Evolutionary conservation across 1,139 yeast species (phyloP), one percentile per base, ranked within the genome.

Genomic region (Sugiyamaella novakii): DNA sequence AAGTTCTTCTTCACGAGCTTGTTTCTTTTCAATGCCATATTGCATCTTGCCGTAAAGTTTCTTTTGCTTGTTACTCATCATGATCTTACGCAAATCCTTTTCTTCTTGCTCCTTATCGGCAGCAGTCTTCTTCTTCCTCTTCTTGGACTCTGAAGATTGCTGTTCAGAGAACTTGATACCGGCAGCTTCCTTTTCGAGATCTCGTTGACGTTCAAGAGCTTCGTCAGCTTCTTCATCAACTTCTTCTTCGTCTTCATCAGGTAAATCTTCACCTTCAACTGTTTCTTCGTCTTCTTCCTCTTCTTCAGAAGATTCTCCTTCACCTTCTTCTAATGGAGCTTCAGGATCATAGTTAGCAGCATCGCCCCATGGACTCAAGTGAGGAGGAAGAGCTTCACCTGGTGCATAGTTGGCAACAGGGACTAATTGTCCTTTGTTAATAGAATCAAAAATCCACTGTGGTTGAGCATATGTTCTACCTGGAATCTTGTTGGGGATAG

Each of bases 51-150:
- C 85, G 77, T 92, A 92, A 60, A 91, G 78, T 72, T 87, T 88
- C 77, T 91, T 86, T 74, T 92, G 96, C 71, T 91, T 92, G 75
- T 89, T 91, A 60, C 94, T 80, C 98, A 92, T 91, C 98, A 92
- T 92, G 67, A 89, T 88, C 80, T 82, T 84, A 74, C 84, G 86
- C 71, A 88, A 78, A 59, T 87, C 95, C 72, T 86, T 85, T 65
- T 84, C 95, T 71, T 86, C 95, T 52, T 82, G 85, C 56, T 78
- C 88, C 51, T 70, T 62, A 56, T 71, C 74, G n/a, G 54, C 56
- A 44, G 56, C 51, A 29, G 57, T 49, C 49, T 54, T 61, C 61
- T 67, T 73, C 61, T 60, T 59, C 39, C 47, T 58, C 58, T 56
- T 60, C 59, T 58, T 63, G 37, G 63, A 59, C 64, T 52, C 59